Conservation (phyloP, 2,329 filamentous ascomycete genomes). For the Epichloe gansuensis region DNA sequence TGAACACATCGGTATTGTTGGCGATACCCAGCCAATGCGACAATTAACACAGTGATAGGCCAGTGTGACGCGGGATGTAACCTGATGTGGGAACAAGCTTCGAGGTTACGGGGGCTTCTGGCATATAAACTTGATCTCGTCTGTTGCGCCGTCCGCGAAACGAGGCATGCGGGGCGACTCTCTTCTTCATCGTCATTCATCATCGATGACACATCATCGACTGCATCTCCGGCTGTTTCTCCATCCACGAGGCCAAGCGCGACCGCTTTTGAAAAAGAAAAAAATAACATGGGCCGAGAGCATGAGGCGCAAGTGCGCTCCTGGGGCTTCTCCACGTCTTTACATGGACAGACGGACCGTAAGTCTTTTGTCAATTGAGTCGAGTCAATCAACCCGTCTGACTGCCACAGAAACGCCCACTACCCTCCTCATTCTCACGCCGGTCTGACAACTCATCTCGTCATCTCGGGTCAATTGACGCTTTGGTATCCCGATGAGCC, state of each 20-base stretch:
- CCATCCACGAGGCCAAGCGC: background rate
- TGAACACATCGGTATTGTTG: no score
- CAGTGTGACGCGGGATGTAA: no score
- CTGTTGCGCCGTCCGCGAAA: no score
- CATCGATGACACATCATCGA: background rate
- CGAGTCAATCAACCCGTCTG: background rate
- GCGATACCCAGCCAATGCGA: no score
- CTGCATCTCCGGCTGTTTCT: background rate
- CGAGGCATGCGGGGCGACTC: no score
- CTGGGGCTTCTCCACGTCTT: constrained; percentile 62
- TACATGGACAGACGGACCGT: constrained; percentile 62
- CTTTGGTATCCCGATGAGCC: constrained; percentile 53
- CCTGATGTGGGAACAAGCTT: no score
- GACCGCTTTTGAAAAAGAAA: no score
- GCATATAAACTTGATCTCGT: no score
- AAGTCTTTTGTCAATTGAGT: constrained; percentile 22
- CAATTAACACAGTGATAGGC: no score
- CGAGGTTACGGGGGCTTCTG: no score
- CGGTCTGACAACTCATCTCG: constrained; percentile 56
- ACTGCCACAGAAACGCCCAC: constrained; percentile 43
- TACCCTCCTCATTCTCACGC: constrained; percentile 56
- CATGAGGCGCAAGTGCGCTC: constrained; percentile 49
- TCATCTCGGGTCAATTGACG: constrained; percentile 51
- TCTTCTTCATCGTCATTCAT: no score
- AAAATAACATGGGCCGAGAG: constrained; percentile 14